phyloP scores from a whole-genome alignment of 345 rosid species.

The Passiflora organensis region DNA sequence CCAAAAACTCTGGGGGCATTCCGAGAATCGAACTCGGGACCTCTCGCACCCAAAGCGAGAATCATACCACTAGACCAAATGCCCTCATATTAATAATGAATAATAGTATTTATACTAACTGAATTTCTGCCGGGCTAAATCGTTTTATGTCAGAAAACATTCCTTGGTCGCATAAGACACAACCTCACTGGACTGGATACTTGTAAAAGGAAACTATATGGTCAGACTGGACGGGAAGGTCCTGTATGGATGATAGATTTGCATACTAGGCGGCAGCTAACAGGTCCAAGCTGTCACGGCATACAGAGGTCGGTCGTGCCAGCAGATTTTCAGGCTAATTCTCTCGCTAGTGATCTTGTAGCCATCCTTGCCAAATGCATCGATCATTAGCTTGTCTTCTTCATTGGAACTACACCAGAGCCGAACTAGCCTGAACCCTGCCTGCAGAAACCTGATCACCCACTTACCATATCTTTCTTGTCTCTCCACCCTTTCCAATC shows the following conservation, averaged over 20 bases:
- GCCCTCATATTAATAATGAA: constrained; percentile 7
- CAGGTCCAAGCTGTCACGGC: constrained; percentile 52
- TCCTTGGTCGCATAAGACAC: too few species aligned
- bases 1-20: constrained; percentile 61
- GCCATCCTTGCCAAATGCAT: constrained; percentile 32
- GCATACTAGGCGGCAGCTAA: constrained; percentile 8
- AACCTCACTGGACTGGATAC: too few species aligned
- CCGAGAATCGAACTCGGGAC: constrained; percentile 64
- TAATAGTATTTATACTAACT: too few species aligned
- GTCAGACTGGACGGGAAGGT: too few species aligned
- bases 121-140: too few species aligned
- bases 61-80: constrained; percentile 67
- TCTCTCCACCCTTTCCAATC: constrained; percentile 44
- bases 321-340: constrained; percentile 44
- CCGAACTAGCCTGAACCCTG: constrained; percentile 38
- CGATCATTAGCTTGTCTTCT: constrained; percentile 29
- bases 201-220: too few species aligned
- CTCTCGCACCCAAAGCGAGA: constrained; percentile 85
- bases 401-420: constrained; percentile 25
- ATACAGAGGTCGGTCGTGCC: constrained; percentile 53
- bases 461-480: constrained; percentile 42
- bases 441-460: constrained; percentile 33
- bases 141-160: too few species aligned
- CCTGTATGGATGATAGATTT: too few species aligned
- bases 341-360: constrained; percentile 36